Evolutionary conservation across 1,139 yeast species (phyloP).

Genomic region (Hansenula lynferdii): DNA sequence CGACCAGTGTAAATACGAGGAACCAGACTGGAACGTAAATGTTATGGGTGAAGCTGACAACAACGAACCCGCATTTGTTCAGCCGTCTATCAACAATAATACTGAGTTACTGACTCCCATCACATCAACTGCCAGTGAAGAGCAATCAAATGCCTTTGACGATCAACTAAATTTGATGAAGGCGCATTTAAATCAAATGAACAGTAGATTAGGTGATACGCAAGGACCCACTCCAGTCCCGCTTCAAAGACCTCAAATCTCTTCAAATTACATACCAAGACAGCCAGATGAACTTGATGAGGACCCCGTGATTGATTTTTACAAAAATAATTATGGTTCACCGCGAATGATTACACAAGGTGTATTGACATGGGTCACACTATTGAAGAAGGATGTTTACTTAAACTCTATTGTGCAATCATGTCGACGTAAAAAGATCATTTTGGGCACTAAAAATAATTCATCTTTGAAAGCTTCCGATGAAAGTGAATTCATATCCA

Average conservation of each 20-base stretch:
- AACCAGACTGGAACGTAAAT: conserved; percentile 30
- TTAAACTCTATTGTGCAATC: conserved; percentile 17
- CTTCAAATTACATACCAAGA: background rate
- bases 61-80: too few relatives aligned
- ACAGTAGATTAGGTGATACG: too few relatives aligned
- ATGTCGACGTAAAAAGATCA: conserved; percentile 5
- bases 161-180: too few relatives aligned
- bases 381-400: conserved; percentile 33
- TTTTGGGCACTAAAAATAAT: background rate
- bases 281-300: background rate
- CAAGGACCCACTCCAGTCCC: too few relatives aligned
- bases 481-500: background rate
- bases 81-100: too few relatives aligned
- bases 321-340: conserved; percentile 5
- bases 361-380: conserved; percentile 40
- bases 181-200: too few relatives aligned
- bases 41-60: conserved; percentile 41
- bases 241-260: background rate
- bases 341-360: conserved; percentile 31
- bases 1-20: conserved; percentile 49
- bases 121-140: too few relatives aligned
- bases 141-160: too few relatives aligned
- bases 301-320: conserved; percentile 10
- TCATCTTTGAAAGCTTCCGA: conserved; percentile 3
- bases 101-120: too few relatives aligned